Evolutionary conservation across 768 basidiomycete genomes (phyloP).

Genomic region (Scleroderma citrinum): DNA sequence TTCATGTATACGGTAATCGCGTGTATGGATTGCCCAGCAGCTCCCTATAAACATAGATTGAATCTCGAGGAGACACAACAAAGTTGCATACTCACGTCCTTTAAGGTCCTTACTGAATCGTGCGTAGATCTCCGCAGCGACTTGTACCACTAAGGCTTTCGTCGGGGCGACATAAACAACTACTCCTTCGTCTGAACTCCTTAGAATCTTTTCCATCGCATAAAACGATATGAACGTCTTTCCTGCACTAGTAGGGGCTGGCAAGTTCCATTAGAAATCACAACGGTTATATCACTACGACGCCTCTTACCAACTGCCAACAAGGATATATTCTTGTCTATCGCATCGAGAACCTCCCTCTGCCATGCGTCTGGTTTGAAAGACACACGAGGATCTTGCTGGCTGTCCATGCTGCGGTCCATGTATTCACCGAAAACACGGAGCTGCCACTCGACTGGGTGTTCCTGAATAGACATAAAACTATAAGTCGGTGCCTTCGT

Average conservation of each 20-base stretch:
- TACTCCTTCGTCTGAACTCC: slow-evolving; percentile 58
- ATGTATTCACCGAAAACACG: slow-evolving; percentile 65
- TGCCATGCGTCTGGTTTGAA: slow-evolving; percentile 75
- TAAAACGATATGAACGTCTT: slow-evolving; percentile 78
- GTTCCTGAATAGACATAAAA: slow-evolving; percentile 53
- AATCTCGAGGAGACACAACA: not conserved
- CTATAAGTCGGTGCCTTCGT: slow-evolving; percentile 33
- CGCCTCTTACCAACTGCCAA: slow-evolving; percentile 54
- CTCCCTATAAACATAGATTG: slow-evolving; percentile 34
- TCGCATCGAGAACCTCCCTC: slow-evolving; percentile 53
- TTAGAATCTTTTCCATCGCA: slow-evolving; percentile 66
- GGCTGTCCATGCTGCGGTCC: slow-evolving; percentile 66
- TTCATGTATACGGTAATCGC: slow-evolving; percentile 58
- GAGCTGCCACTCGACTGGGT: slow-evolving; percentile 61
- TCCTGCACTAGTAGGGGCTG: slow-evolving; percentile 67
- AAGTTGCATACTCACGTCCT: slow-evolving; percentile 31
- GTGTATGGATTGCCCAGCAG: slow-evolving; percentile 61
- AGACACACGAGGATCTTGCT: slow-evolving; percentile 48
- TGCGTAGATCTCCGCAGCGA: slow-evolving; percentile 69
- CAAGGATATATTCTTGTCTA: slow-evolving; percentile 54
- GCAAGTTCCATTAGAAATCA: not conserved
- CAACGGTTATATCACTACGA: slow-evolving; percentile 2
- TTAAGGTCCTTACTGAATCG: slow-evolving; percentile 54
- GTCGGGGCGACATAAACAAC: slow-evolving; percentile 72
- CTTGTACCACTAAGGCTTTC: slow-evolving; percentile 67